Conservation (phyloP, 2,329 filamentous ascomycete species). For the Blastomyces gilchristii region DNA sequence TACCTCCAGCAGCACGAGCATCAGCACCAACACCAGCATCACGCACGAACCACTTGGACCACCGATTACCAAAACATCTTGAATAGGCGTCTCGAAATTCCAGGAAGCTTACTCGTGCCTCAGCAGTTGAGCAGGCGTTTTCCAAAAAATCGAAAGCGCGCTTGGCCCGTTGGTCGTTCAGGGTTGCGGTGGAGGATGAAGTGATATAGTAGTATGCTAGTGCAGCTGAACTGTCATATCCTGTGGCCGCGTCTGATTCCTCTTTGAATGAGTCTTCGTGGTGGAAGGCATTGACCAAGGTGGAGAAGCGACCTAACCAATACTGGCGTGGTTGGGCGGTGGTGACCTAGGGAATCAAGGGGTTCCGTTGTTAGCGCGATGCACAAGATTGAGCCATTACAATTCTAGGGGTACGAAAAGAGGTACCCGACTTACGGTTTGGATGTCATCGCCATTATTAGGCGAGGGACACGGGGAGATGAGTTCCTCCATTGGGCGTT, state of each 20-base stretch:
- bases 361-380: neutral
- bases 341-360: constrained; percentile 16
- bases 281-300: constrained; percentile 24
- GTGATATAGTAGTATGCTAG: constrained; percentile 14
- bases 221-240: constrained; percentile 13
- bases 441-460: neutral
- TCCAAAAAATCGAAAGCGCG: constrained; percentile 29
- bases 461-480: neutral
- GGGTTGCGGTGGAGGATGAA: constrained; percentile 13
- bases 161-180: constrained; percentile 22
- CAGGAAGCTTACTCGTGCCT: constrained; percentile 27
- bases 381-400: neutral
- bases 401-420: neutral
- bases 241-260: constrained; percentile 21
- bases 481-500: neutral
- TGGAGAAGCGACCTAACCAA: constrained; percentile 27
- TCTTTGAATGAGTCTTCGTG: constrained; percentile 25
- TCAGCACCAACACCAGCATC: constrained; percentile 4
- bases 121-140: constrained; percentile 25
- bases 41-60: constrained; percentile 14
- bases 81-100: constrained; percentile 24
- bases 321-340: constrained; percentile 21
- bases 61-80: constrained; percentile 17
- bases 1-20: neutral
- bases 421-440: neutral